phyloP scores from a whole-genome alignment of 2,329 filamentous ascomycete species.

The Ilyonectria destructans region DNA sequence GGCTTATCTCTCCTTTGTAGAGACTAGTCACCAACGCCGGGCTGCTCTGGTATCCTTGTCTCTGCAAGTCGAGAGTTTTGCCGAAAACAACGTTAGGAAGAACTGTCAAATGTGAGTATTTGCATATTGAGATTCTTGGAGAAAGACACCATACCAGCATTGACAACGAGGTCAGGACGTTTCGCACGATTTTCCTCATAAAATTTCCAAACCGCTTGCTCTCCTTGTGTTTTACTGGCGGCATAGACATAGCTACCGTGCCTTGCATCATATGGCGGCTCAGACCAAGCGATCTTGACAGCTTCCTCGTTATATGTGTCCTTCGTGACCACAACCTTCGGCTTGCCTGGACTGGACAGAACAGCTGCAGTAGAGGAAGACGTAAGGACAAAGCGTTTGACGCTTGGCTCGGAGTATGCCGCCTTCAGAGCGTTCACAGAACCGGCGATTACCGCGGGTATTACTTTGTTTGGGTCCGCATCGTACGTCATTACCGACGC shows the following conservation, averaged over 20 bases:
- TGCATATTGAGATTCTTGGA: background rate
- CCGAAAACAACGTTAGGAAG: slow-evolving; percentile 48
- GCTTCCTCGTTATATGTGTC: slow-evolving; percentile 57
- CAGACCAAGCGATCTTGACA: slow-evolving; percentile 54
- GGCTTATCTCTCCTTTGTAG: slow-evolving; percentile 34
- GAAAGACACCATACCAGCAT: slow-evolving; percentile 26
- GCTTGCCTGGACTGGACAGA: background rate
- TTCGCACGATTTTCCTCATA: slow-evolving; percentile 40
- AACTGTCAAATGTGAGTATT: slow-evolving; percentile 30
- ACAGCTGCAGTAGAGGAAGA: slow-evolving; percentile 23
- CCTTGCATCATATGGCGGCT: slow-evolving; percentile 50
- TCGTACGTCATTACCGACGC: slow-evolving; percentile 54
- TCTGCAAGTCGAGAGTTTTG: slow-evolving; percentile 33
- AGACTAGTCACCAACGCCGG: slow-evolving; percentile 35
- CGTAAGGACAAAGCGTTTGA: slow-evolving; percentile 57
- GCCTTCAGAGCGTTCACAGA: slow-evolving; percentile 52
- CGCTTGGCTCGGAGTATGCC: slow-evolving; percentile 50
- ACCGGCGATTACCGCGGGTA: slow-evolving; percentile 52
- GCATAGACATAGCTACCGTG: slow-evolving; percentile 49
- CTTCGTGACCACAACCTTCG: slow-evolving; percentile 23
- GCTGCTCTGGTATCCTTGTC: slow-evolving; percentile 41
- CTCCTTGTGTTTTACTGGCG: slow-evolving; percentile 55
- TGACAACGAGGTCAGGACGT: slow-evolving; percentile 44
- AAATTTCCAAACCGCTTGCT: slow-evolving; percentile 56
- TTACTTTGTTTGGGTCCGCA: slow-evolving; percentile 57